These are phyloP conservation scores for Carallia pectinifolia DNA, from an alignment of 345 rosid genomes.

Conservation along the genomic window DNA sequence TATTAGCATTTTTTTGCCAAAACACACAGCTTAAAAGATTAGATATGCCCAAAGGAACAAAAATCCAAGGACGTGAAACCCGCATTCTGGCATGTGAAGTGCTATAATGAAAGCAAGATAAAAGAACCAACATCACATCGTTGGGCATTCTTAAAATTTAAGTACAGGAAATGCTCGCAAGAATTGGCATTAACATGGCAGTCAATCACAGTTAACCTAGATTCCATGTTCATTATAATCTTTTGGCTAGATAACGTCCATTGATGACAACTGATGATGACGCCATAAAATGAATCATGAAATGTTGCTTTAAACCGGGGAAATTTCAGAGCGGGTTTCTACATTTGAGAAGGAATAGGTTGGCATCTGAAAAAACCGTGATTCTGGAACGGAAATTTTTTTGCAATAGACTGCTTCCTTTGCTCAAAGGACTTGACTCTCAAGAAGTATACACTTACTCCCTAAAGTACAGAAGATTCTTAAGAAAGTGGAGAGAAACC, in stretches of 20 bases:
- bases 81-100: not conserved
- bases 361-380: not conserved
- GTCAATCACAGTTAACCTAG: too few relatives aligned
- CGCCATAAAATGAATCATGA: not conserved
- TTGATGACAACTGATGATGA: not conserved
- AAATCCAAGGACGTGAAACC: not conserved
- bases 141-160: too few relatives aligned
- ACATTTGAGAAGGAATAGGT: too few relatives aligned
- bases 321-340: not conserved
- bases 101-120: too few relatives aligned
- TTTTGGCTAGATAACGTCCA: too few relatives aligned
- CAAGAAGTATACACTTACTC: not conserved
- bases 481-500: conserved; percentile 19
- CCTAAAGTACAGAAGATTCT: conserved; percentile 1
- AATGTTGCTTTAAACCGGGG: not conserved
- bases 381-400: not conserved
- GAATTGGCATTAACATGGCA: too few relatives aligned
- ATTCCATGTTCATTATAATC: too few relatives aligned
- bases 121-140: too few relatives aligned
- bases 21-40: too few relatives aligned
- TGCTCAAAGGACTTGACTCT: not conserved
- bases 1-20: too few relatives aligned
- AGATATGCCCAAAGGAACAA: too few relatives aligned
- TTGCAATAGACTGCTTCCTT: not conserved
- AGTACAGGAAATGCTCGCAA: too few relatives aligned